These are phyloP conservation scores for Logfia minima DNA, from an alignment of 129 eudicot genomes.

Conservation along the genomic window DNA sequence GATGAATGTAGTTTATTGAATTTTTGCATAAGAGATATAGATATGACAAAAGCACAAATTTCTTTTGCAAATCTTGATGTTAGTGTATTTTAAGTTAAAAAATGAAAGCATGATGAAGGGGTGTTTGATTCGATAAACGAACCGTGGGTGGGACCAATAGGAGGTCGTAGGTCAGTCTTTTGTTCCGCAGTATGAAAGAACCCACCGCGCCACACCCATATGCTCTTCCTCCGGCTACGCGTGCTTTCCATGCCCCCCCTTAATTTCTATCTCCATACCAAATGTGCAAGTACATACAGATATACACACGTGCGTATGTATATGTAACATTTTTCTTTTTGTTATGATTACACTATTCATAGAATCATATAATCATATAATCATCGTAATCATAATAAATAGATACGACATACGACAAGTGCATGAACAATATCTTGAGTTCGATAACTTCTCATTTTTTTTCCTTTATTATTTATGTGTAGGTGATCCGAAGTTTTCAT, in stretches of 20 bases:
- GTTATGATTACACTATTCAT: too few relatives aligned
- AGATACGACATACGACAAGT: not conserved
- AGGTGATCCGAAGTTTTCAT: too few relatives aligned
- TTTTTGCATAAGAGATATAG: too few relatives aligned
- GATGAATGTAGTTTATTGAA: too few relatives aligned
- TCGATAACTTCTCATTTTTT: not conserved
- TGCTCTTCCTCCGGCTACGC: slow-evolving; percentile 58
- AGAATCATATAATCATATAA: too few relatives aligned
- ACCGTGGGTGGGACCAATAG: slow-evolving; percentile 33
- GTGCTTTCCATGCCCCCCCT: slow-evolving; percentile 51
- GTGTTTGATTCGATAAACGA: slow-evolving; percentile 20
- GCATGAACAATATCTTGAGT: not conserved
- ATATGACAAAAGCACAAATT: slow-evolving; percentile 1
- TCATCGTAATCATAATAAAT: too few relatives aligned
- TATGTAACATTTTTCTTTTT: not conserved
- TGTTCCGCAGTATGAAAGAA: slow-evolving; percentile 20
- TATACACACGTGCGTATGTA: not conserved
- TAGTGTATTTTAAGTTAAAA: slow-evolving; percentile 3
- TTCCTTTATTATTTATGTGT: not conserved
- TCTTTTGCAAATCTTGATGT: slow-evolving; percentile 11
- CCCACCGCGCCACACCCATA: slow-evolving; percentile 38
- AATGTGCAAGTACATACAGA: not conserved
- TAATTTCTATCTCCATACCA: not conserved
- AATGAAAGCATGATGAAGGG: not conserved
- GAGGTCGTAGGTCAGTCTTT: slow-evolving; percentile 47